phyloP scores from a whole-genome alignment of 345 rosid genomes.

The Xanthoceras sorbifolium region DNA sequence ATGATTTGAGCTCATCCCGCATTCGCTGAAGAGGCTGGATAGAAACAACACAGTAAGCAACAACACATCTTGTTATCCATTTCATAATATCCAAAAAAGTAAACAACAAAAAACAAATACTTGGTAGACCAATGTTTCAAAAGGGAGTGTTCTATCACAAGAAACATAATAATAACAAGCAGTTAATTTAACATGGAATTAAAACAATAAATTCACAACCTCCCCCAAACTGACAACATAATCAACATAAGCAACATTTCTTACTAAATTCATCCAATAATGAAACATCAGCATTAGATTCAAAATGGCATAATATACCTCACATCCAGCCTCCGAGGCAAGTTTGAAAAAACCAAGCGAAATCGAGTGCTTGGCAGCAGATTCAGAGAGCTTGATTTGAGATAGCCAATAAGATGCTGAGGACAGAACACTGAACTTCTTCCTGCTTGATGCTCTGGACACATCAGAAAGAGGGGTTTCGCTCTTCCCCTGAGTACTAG shows the following conservation, averaged over 20 bases:
- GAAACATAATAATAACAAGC: neutral
- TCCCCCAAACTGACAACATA: neutral
- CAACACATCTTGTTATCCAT: neutral
- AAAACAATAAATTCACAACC: neutral
- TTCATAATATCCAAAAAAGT: neutral
- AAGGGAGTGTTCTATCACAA: neutral
- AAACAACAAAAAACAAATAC: neutral
- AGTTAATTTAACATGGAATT: neutral
- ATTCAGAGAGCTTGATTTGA: conserved; percentile 78
- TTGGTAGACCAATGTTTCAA: neutral
- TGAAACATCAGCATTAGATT: too few relatives aligned
- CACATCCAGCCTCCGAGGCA: conserved; percentile 79
- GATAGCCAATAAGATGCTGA: conserved; percentile 74
- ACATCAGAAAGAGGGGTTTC: conserved; percentile 59
- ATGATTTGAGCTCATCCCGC: conserved; percentile 75
- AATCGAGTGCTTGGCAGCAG: conserved; percentile 67
- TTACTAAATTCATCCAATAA: too few relatives aligned
- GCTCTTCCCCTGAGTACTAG: conserved; percentile 37
- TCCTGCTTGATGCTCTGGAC: conserved; percentile 49
- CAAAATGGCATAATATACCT: conserved; percentile 61
- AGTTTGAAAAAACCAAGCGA: conserved; percentile 92
- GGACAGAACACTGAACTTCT: conserved; percentile 46
- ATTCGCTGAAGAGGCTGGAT: conserved; percentile 65
- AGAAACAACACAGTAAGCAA: neutral
- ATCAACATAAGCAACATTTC: too few relatives aligned